Base-by-base conservation (phyloP, 2,329 filamentous ascomycete species). In the Penicillium digitatum region DNA sequence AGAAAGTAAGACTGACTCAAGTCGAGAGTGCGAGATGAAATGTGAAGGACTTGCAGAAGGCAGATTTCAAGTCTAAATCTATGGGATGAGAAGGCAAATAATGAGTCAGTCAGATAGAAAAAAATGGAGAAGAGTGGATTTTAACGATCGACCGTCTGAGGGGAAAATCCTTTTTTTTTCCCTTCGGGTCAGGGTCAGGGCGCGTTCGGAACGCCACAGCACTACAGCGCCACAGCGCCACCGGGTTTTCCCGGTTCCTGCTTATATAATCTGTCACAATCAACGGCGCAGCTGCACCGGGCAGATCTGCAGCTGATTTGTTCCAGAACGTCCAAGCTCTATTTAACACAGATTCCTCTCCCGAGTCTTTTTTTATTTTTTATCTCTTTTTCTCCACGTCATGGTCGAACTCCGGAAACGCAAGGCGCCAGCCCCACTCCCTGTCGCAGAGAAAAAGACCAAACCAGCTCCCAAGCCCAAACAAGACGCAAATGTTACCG, bases 321-420 rank as follows among this genome's bases (percentile, higher is more conserved):
- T 46, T 38, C 49, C 49, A 40, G 39, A 46, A 31, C 26, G 35
- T 45, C 29, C 27, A 34, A 32, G 34, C 11, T 44, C 27, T 4
- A 32, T 26, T 49, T 20, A 43, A 43, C 44, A 43, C 14, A 49
- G 18, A 34, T 31, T 16, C 2, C 37, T 53, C 39, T 22, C 50
- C 50, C 38, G 22, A n/a, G 42, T 38, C 16, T 29, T 44, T 46
- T 39, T 12, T 44, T 46, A 37, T 12, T 34, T 26, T 44, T 16
- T 31, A 26, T 50, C 20, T 20, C 20, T 27, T 22, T 39, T 50
- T 39, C 26, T 26, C 31, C 27, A 27, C 55, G 58, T 51, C 37
- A 74, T 75, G 70, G 82, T 84, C 59, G 83, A 85, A 72, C 78
- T 86, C 47, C 79, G 83, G 69, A 86, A 86, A 74, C 81, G 83